Evolutionary conservation across 805 yeast species (phyloP).

Genomic region (Pichia sporocuriosa): DNA sequence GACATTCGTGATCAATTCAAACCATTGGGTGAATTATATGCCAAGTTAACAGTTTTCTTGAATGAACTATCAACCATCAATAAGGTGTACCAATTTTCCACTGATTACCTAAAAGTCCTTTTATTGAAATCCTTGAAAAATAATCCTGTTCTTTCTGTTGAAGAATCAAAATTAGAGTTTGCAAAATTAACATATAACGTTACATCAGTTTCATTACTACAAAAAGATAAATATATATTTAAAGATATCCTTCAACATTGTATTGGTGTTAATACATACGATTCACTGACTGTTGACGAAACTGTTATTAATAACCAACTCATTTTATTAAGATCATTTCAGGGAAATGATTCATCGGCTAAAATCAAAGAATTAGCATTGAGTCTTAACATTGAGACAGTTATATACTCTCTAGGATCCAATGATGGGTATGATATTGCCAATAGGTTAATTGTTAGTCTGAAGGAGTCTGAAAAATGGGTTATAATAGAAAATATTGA

Average conservation of each 20-base stretch:
- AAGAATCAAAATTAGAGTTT: constrained; percentile 31
- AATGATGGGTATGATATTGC: constrained; percentile 56
- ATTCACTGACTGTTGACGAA: constrained; percentile 20
- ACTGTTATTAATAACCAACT: constrained; percentile 27
- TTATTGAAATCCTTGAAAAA: background rate
- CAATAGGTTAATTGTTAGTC: constrained; percentile 41
- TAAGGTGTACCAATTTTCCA: constrained; percentile 48
- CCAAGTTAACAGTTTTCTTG: constrained; percentile 43
- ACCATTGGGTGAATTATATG: constrained; percentile 50
- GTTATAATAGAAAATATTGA: constrained; percentile 76
- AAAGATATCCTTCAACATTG: constrained; percentile 26
- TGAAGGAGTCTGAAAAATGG: constrained; percentile 55
- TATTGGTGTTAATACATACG: background rate
- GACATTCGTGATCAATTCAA: constrained; percentile 38
- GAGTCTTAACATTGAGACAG: constrained; percentile 23
- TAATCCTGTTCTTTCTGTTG: constrained; percentile 20
- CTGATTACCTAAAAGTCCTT: background rate
- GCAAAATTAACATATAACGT: constrained; percentile 41
- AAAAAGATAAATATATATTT: constrained; percentile 39
- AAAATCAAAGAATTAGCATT: constrained; percentile 42
- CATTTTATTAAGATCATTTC: constrained; percentile 49
- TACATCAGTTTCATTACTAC: constrained; percentile 41
- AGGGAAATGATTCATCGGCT: constrained; percentile 61
- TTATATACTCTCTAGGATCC: constrained; percentile 66
- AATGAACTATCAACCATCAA: constrained; percentile 37